Conservation (phyloP, 23 red algal genomes). For the Chondrus crispus region DNA sequence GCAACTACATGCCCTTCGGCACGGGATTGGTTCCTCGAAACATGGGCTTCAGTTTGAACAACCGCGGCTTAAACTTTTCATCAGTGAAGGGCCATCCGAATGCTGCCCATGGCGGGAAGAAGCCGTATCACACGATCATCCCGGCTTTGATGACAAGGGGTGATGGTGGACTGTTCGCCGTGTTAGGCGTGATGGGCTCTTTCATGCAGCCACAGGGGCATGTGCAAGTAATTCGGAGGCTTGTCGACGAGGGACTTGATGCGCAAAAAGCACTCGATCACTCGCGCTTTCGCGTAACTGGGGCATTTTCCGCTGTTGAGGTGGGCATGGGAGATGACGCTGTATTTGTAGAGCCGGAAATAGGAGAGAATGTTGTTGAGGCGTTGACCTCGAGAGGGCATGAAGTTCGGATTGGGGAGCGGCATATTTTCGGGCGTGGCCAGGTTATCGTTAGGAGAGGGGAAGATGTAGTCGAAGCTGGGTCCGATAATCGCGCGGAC, state of each 20-base stretch:
- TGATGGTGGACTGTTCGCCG: slow-evolving; percentile 46
- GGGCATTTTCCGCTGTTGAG: slow-evolving; percentile 46
- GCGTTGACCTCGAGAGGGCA: slow-evolving; percentile 11
- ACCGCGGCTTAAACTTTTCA: slow-evolving; percentile 88
- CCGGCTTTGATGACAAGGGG: slow-evolving; percentile 58
- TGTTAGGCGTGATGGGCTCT: slow-evolving; percentile 86
- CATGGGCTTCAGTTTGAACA: slow-evolving; percentile 89
- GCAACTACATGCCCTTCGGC: slow-evolving; percentile 85
- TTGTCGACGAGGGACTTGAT: slow-evolving; percentile 77
- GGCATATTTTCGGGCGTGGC: slow-evolving; percentile 24
- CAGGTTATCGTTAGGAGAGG: slow-evolving; percentile 4
- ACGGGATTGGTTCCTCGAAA: slow-evolving; percentile 74
- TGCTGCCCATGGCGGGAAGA: slow-evolving; percentile 34
- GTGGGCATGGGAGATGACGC: slow-evolving; percentile 32
- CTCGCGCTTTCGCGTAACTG: slow-evolving; percentile 72
- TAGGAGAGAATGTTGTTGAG: neutral
- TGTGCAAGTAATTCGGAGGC: slow-evolving; percentile 59
- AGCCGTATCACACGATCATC: slow-evolving; percentile 96
- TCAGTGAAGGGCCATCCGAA: slow-evolving; percentile 34
- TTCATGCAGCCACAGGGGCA: slow-evolving; percentile 98
- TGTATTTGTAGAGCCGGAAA: slow-evolving; percentile 36
- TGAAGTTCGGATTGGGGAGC: neutral
- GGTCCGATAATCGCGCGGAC: slow-evolving; percentile 56
- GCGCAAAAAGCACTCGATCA: slow-evolving; percentile 84
- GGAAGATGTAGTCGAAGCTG: slow-evolving; percentile 20